Percentiles rank a stretch among this genome's conserved stretches.
Evolutionary conservation across 768 basidiomycete genomes (phyloP).

Genomic region (Pholiota microspora): DNA sequence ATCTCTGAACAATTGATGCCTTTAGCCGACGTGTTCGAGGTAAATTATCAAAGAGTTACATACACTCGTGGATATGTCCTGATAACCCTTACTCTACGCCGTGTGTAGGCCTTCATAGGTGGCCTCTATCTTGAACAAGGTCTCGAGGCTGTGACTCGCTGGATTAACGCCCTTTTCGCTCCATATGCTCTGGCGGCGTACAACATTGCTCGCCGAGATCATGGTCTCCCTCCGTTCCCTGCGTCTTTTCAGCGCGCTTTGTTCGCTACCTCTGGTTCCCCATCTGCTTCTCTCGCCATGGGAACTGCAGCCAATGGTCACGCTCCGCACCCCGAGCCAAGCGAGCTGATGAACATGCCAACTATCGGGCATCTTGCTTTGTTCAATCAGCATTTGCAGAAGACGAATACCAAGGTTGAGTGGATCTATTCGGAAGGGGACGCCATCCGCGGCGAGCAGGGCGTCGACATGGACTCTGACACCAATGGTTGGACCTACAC

Average conservation of each 20-base stretch:
- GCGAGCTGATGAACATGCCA: slow-evolving; percentile 20
- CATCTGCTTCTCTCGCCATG: slow-evolving; percentile 14
- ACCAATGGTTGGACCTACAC: slow-evolving; percentile 7
- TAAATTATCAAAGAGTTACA: slow-evolving; percentile 26
- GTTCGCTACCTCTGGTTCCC: slow-evolving; percentile 1
- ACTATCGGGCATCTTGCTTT: slow-evolving; percentile 68
- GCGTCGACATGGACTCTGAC: slow-evolving; percentile 5
- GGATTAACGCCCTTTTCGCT: slow-evolving; percentile 61
- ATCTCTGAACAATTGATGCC: neutral
- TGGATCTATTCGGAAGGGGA: slow-evolving; percentile 61
- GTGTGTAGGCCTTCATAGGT: slow-evolving; percentile 71
- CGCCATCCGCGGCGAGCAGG: neutral
- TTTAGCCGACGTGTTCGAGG: slow-evolving; percentile 80
- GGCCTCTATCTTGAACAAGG: slow-evolving; percentile 74
- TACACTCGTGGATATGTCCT: slow-evolving; percentile 1
- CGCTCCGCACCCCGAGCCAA: slow-evolving; percentile 18
- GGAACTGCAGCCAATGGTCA: neutral
- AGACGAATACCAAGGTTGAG: slow-evolving; percentile 54
- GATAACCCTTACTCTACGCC: neutral
- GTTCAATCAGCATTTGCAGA: slow-evolving; percentile 78
- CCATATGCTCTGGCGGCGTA: slow-evolving; percentile 69
- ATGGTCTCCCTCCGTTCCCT: slow-evolving; percentile 56
- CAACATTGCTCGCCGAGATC: slow-evolving; percentile 57
- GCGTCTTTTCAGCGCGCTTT: slow-evolving; percentile 16
- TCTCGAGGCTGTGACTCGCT: slow-evolving; percentile 48